Percentiles rank a stretch among this genome's conserved stretches.
These are phyloP conservation scores for Nitzschia sp. DNA, from an alignment of 108 stramenopile genomes.

Conservation along the genomic window DNA sequence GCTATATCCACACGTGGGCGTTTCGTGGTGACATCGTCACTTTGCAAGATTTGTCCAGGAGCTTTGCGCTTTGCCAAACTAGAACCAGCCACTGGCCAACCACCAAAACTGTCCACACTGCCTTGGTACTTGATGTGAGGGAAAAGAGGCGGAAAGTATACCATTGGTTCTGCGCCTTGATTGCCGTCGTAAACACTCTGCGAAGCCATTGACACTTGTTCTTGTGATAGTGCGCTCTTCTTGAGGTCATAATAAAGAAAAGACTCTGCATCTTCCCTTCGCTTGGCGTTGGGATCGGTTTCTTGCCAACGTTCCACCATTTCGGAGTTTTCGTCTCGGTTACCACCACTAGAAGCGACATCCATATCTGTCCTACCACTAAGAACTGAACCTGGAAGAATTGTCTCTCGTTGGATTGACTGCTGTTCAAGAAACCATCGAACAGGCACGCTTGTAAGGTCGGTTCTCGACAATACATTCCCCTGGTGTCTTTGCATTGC, in stretches of 20 bases:
- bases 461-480: conserved; percentile 2
- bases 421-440: conserved; percentile 5
- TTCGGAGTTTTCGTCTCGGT: not conserved
- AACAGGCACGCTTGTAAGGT: conserved; percentile 1
- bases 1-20: not conserved
- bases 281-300: conserved; percentile 9
- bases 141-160: conserved; percentile 65
- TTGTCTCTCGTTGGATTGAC: not conserved
- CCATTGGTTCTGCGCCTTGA: conserved; percentile 57
- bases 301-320: conserved; percentile 24
- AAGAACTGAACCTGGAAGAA: not conserved
- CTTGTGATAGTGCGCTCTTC: not conserved
- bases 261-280: conserved; percentile 15
- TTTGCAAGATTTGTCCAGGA: not conserved
- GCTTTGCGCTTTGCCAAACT: not conserved
- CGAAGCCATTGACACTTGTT: conserved; percentile 15
- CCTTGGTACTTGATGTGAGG: conserved; percentile 3
- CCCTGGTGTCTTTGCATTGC: not conserved
- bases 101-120: not conserved
- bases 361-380: not conserved
- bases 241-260: conserved; percentile 25
- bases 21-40: not conserved
- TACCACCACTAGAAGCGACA: not conserved
- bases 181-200: conserved; percentile 47
- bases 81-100: too few relatives aligned